These are phyloP conservation scores for Vigna trinervia DNA, from an alignment of 306 rosid genomes.

Conservation along the genomic window DNA sequence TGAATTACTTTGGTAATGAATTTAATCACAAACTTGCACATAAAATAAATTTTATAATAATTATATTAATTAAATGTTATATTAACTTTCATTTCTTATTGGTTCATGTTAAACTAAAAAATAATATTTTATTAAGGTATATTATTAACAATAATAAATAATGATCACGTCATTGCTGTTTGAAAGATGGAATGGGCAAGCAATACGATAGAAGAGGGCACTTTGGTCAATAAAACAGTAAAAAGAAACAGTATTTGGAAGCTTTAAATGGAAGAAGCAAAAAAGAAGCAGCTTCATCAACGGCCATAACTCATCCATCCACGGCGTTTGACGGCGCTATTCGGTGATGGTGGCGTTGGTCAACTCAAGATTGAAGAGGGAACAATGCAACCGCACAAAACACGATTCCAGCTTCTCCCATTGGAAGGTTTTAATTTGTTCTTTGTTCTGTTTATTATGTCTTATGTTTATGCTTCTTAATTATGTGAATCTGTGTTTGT, in stretches of 20 bases:
- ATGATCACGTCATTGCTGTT: not conserved
- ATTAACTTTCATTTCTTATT: too few relatives aligned
- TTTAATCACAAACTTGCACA: too few relatives aligned
- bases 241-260: not conserved
- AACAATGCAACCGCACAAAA: constrained; percentile 67
- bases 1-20: too few relatives aligned
- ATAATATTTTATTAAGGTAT: too few relatives aligned
- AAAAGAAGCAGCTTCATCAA: not conserved
- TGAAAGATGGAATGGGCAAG: not conserved
- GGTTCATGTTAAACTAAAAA: too few relatives aligned
- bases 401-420: constrained; percentile 68
- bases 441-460: not conserved
- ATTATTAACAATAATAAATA: too few relatives aligned
- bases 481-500: not conserved
- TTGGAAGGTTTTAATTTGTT: constrained; percentile 65
- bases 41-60: too few relatives aligned
- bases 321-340: not conserved
- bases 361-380: constrained; percentile 62
- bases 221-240: not conserved
- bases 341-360: constrained; percentile 22
- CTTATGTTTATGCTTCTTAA: not conserved
- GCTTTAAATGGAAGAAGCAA: not conserved
- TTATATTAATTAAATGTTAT: too few relatives aligned
- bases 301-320: constrained; percentile 19
- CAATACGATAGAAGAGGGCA: not conserved